These are phyloP conservation scores for Lactarius sanguifluus DNA, from an alignment of 768 basidiomycete species.

Conservation along the genomic window DNA sequence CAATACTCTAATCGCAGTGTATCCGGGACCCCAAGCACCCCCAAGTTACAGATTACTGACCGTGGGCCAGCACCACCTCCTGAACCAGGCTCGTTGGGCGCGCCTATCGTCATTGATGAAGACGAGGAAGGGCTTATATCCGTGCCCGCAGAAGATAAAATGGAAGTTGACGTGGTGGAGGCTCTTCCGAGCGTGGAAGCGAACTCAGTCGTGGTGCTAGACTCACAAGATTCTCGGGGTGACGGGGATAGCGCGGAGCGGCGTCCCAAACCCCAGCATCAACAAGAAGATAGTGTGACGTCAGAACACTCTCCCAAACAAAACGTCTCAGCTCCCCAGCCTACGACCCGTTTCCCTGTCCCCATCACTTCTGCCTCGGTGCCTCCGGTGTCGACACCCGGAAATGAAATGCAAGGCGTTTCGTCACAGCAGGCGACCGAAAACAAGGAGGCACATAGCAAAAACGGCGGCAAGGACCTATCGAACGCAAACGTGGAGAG, in stretches of 20 bases:
- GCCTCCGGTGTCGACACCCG: not conserved
- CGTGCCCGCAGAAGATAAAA: not conserved
- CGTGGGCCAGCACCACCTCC: conserved; percentile 17
- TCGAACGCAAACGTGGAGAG: not conserved
- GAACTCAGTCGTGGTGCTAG: not conserved
- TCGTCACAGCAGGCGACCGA: not conserved
- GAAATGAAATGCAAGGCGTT: not conserved
- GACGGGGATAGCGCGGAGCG: not conserved
- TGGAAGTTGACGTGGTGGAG: not conserved
- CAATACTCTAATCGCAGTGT: not conserved
- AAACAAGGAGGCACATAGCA: not conserved
- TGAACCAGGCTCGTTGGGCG: conserved; percentile 15
- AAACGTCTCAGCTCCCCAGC: not conserved
- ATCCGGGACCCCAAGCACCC: not conserved
- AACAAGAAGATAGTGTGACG: not conserved
- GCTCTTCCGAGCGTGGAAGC: not conserved
- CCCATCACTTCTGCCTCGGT: not conserved
- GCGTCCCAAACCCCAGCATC: conserved; percentile 1
- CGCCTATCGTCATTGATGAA: conserved; percentile 26
- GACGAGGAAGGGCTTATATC: conserved; percentile 1
- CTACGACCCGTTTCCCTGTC: not conserved
- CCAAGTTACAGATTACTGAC: conserved; percentile 17
- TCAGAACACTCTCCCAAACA: not conserved
- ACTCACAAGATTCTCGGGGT: conserved; percentile 2
- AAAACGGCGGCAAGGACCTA: not conserved